A percentile compares a stretch with the other conserved stretches of the same genome.
phyloP scores from a whole-genome alignment of 108 stramenopile genomes.

The Nitzschia sp. region DNA sequence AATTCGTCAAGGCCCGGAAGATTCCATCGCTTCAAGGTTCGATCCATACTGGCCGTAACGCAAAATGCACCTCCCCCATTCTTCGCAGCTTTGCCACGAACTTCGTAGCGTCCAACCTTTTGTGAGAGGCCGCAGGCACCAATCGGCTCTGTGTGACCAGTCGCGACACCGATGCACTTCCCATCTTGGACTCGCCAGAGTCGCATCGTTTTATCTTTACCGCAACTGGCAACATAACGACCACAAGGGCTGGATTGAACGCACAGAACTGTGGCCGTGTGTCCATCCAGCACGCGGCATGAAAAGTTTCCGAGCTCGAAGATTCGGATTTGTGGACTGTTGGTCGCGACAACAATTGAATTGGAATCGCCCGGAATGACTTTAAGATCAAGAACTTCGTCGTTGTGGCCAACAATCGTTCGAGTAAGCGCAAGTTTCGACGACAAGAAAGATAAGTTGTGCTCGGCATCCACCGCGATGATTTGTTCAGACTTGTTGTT shows the following conservation, averaged over 20 bases:
- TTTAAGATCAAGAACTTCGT: constrained; percentile 92
- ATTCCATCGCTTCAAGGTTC: constrained; percentile 94
- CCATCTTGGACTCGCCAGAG: constrained; percentile 67
- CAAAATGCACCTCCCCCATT: constrained; percentile 91
- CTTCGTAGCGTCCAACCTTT: constrained; percentile 79
- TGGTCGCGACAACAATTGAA: constrained; percentile 88
- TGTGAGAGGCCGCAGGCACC: constrained; percentile 77
- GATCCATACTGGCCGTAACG: constrained; percentile 89
- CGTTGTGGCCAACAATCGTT: constrained; percentile 92
- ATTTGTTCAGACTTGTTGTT: constrained; percentile 48
- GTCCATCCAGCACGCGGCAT: constrained; percentile 86
- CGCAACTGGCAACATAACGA: constrained; percentile 86
- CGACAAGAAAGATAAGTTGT: constrained; percentile 83
- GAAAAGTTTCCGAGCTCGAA: constrained; percentile 80
- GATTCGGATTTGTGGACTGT: constrained; percentile 91
- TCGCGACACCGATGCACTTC: constrained; percentile 65
- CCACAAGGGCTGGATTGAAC: constrained; percentile 91
- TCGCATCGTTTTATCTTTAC: constrained; percentile 90
- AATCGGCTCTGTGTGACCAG: constrained; percentile 90
- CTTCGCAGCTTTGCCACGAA: constrained; percentile 75
- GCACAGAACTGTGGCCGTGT: constrained; percentile 92
- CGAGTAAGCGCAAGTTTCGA: constrained; percentile 40
- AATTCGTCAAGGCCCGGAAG: constrained; percentile 71
- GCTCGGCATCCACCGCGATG: constrained; percentile 89
- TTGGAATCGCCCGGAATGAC: constrained; percentile 54